phyloP scores from a whole-genome alignment of 163 green algal species.

The Volvox carteri region DNA sequence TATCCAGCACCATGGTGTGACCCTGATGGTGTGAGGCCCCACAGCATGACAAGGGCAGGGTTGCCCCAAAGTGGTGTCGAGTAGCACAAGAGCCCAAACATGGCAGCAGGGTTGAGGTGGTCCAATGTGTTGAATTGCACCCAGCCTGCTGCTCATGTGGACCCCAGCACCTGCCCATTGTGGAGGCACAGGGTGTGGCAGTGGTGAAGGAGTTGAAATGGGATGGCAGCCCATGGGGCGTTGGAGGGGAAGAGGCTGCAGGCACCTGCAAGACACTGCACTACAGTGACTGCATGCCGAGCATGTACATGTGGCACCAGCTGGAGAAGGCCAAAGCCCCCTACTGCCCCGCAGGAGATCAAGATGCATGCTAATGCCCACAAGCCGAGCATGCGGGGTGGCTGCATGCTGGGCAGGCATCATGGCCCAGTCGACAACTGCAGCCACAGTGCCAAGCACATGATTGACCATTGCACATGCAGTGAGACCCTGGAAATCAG shows the following conservation, averaged over 20 bases:
- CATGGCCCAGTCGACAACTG: neutral
- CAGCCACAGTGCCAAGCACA: neutral
- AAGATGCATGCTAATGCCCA: too few species aligned
- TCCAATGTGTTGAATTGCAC: neutral
- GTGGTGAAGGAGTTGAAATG: neutral
- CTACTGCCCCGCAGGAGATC: too few species aligned
- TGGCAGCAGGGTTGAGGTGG: neutral
- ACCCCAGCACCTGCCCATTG: too few species aligned
- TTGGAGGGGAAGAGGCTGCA: neutral
- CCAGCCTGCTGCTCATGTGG: neutral
- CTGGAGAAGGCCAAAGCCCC: neutral
- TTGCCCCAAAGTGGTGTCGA: neutral
- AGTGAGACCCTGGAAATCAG: constrained; percentile 2
- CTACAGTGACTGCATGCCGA: neutral
- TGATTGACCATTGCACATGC: neutral
- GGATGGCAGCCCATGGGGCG: neutral
- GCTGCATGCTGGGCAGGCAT: neutral
- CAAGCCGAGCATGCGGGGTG: too few species aligned
- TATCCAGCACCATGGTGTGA: neutral
- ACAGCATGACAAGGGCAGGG: neutral
- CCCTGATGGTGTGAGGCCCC: neutral
- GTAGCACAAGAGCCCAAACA: neutral
- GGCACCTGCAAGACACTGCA: neutral
- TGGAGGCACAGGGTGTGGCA: neutral
- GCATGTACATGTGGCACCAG: neutral